phyloP scores from a whole-genome alignment of 2,329 filamentous ascomycete genomes.

The Tolypocladium album region DNA sequence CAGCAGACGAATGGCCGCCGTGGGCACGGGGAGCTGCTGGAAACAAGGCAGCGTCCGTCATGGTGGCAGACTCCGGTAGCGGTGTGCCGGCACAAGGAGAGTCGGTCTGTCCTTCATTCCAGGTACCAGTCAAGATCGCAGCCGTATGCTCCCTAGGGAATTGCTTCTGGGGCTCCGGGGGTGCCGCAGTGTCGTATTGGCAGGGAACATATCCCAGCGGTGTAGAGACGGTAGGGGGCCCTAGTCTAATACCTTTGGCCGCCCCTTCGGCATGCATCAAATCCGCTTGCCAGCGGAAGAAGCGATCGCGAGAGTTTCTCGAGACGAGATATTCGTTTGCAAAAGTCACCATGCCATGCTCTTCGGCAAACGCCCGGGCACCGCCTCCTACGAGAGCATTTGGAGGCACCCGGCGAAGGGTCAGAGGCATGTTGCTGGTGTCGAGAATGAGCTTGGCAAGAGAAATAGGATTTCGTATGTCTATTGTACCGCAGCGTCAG shows the following conservation, averaged over 20 bases:
- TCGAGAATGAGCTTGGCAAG: constrained; percentile 78
- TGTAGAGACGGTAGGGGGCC: constrained; percentile 5
- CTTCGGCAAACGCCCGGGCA: constrained; percentile 74
- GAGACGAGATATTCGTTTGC: constrained; percentile 72
- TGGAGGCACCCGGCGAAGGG: constrained; percentile 79
- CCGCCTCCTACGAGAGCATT: constrained; percentile 84
- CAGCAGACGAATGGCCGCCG: not conserved
- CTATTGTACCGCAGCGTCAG: constrained; percentile 30
- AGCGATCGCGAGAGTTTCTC: constrained; percentile 66
- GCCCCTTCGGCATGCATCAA: constrained; percentile 50
- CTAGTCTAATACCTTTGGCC: constrained; percentile 15
- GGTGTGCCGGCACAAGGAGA: constrained; percentile 33
- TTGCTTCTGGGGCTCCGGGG: constrained; percentile 12
- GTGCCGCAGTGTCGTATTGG: constrained; percentile 21
- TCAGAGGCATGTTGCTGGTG: constrained; percentile 63
- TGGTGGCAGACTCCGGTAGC: constrained; percentile 6
- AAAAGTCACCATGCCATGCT: constrained; percentile 65
- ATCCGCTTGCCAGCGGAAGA: constrained; percentile 67
- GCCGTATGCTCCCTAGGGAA: constrained; percentile 36
- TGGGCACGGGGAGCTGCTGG: constrained; percentile 1
- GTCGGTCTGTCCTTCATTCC: constrained; percentile 54
- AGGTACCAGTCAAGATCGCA: constrained; percentile 45
- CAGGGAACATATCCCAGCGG: constrained; percentile 13
- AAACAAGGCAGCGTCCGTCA: constrained; percentile 9
- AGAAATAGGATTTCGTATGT: constrained; percentile 86